Conservation (phyloP, 192 early-diverging fungal genomes). For the Coemansia aciculifera region DNA sequence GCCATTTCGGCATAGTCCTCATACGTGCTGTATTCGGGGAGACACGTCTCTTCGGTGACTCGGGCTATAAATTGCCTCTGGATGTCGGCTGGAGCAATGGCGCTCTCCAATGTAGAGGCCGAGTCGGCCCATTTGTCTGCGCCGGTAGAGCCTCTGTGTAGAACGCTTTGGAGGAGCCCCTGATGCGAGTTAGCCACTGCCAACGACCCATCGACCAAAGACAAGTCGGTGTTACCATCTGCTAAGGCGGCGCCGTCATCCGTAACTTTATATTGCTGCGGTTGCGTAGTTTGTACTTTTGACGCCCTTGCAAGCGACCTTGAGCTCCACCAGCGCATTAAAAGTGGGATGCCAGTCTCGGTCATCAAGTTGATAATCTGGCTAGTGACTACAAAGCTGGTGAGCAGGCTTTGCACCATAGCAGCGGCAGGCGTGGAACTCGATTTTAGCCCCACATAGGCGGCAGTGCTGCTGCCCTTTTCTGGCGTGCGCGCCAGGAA, state of each 20-base stretch:
- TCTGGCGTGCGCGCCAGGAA: slow-evolving; percentile 10
- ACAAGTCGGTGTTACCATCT: neutral
- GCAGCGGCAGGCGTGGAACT: slow-evolving; percentile 44
- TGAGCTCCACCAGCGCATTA: slow-evolving; percentile 53
- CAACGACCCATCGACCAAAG: neutral
- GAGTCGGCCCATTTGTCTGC: slow-evolving; percentile 31
- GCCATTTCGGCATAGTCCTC: slow-evolving; percentile 92
- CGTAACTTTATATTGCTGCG: neutral
- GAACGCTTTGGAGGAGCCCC: neutral
- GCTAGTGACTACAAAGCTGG: slow-evolving; percentile 80
- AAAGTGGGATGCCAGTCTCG: slow-evolving; percentile 74
- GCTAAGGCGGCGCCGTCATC: neutral
- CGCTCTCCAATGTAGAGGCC: neutral
- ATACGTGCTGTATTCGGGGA: slow-evolving; percentile 81
- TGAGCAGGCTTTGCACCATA: slow-evolving; percentile 55
- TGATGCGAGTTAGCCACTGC: slow-evolving; percentile 4
- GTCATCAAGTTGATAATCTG: slow-evolving; percentile 76
- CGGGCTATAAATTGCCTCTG: slow-evolving; percentile 42
- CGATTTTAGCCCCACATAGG: slow-evolving; percentile 26
- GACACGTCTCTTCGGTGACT: slow-evolving; percentile 44
- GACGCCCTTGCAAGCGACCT: slow-evolving; percentile 14
- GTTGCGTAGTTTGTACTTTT: neutral
- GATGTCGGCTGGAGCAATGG: slow-evolving; percentile 21
- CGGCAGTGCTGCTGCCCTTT: neutral
- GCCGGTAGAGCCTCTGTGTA: slow-evolving; percentile 8